Conservation (phyloP, 1,284 basidiomycete genomes). For the Pyrrhoderma noxium region DNA sequence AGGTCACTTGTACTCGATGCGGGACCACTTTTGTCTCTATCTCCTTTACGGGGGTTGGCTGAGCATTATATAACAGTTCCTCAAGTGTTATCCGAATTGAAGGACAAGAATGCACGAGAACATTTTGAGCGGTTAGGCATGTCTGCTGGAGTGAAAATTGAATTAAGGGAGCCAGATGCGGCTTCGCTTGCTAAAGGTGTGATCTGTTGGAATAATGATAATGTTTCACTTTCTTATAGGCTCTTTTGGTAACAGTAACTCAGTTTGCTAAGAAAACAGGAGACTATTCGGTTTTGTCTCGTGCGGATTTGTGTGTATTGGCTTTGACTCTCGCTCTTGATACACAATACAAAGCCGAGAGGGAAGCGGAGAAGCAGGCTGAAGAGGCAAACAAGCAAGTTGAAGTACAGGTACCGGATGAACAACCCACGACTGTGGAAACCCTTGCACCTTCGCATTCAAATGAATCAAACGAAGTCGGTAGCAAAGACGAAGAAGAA, state of each 20-base stretch:
- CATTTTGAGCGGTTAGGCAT: conserved; percentile 75
- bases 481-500: not conserved
- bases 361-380: not conserved
- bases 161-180: conserved; percentile 67
- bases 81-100: conserved; percentile 82
- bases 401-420: conserved; percentile 24
- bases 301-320: conserved; percentile 86
- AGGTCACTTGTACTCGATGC: conserved; percentile 86
- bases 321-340: conserved; percentile 83
- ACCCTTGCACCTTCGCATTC: conserved; percentile 5
- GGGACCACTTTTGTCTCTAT: conserved; percentile 81
- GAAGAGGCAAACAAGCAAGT: conserved; percentile 9
- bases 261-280: conserved; percentile 94
- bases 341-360: conserved; percentile 42
- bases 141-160: conserved; percentile 68
- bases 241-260: conserved; percentile 54
- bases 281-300: conserved; percentile 90
- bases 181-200: conserved; percentile 72
- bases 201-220: conserved; percentile 6
- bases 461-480: not conserved
- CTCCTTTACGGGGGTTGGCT: conserved; percentile 79
- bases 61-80: conserved; percentile 81
- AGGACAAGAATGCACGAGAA: conserved; percentile 79
- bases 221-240: conserved; percentile 6
- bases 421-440: conserved; percentile 14